phyloP scores from a whole-genome alignment of 1,139 yeast genomes.

The Blastobotrys raffinosifermentans region DNA sequence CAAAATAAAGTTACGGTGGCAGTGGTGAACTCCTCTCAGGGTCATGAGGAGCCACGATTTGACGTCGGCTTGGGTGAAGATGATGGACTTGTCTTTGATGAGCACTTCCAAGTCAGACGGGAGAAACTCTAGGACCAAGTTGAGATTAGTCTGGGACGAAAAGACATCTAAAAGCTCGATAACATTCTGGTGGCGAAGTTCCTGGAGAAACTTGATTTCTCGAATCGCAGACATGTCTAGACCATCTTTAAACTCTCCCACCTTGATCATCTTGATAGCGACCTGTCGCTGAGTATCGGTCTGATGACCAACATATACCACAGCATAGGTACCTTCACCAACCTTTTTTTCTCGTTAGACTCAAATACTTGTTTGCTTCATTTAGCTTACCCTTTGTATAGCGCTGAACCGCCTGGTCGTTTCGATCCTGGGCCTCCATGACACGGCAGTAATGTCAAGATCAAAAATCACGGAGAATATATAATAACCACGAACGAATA shows the following conservation, averaged over 20 bases:
- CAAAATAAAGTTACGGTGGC: slow-evolving; percentile 82
- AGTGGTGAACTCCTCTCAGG: slow-evolving; percentile 87
- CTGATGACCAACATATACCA: slow-evolving; percentile 71
- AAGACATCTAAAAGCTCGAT: slow-evolving; percentile 86
- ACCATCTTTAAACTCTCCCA: slow-evolving; percentile 93
- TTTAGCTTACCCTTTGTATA: slow-evolving; percentile 27
- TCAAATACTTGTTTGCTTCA: slow-evolving; percentile 5
- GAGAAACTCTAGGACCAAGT: slow-evolving; percentile 81
- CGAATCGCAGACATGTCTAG: slow-evolving; percentile 95
- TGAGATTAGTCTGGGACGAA: slow-evolving; percentile 63
- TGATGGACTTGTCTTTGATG: slow-evolving; percentile 69
- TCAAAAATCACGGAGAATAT: too few species aligned
- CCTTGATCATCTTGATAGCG: slow-evolving; percentile 93
- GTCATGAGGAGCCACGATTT: slow-evolving; percentile 95
- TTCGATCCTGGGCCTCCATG: slow-evolving; percentile 13
- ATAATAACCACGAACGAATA: too few species aligned
- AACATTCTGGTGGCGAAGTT: slow-evolving; percentile 72
- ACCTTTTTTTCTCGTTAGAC: slow-evolving; percentile 59
- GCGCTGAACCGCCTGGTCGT: slow-evolving; percentile 21
- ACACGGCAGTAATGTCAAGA: too few species aligned
- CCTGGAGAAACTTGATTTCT: slow-evolving; percentile 91
- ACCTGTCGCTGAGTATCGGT: slow-evolving; percentile 52
- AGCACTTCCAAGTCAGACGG: slow-evolving; percentile 90
- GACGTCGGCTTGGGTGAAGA: slow-evolving; percentile 81
- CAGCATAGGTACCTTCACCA: slow-evolving; percentile 99